A percentile compares a stretch with the other conserved stretches of the same genome.
phyloP scores from a whole-genome alignment of 23 red algal genomes.

The Gracilaria vermiculophylla region DNA sequence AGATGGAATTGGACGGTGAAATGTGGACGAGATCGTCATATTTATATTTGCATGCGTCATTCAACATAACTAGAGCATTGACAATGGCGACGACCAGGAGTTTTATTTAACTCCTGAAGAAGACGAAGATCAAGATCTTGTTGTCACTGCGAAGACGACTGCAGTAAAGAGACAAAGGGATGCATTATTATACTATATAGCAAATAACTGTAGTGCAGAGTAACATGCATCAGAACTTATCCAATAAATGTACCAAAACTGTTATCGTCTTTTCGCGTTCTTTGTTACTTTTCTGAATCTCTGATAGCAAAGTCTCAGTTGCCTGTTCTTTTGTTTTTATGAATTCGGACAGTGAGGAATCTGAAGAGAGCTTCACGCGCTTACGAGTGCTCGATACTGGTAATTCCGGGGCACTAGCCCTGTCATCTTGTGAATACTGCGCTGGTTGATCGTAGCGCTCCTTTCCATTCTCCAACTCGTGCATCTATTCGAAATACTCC shows the following conservation, averaged over 20 bases:
- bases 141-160: too few species aligned
- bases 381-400: background rate
- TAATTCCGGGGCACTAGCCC: background rate
- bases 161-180: too few species aligned
- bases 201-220: too few species aligned
- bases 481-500: slow-evolving; percentile 16
- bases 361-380: background rate
- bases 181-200: too few species aligned
- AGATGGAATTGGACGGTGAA: background rate
- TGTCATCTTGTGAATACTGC: background rate
- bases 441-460: background rate
- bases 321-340: background rate
- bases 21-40: background rate
- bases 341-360: background rate
- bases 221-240: background rate
- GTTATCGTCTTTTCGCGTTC: background rate
- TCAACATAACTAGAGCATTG: too few species aligned
- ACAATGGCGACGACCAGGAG: too few species aligned
- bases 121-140: too few species aligned
- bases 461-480: slow-evolving; percentile 3
- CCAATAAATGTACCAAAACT: background rate
- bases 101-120: too few species aligned
- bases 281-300: background rate
- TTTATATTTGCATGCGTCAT: too few species aligned
- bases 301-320: background rate